Base-by-base conservation (phyloP, 176 grass and related monocot species). In the Avena insularis region DNA sequence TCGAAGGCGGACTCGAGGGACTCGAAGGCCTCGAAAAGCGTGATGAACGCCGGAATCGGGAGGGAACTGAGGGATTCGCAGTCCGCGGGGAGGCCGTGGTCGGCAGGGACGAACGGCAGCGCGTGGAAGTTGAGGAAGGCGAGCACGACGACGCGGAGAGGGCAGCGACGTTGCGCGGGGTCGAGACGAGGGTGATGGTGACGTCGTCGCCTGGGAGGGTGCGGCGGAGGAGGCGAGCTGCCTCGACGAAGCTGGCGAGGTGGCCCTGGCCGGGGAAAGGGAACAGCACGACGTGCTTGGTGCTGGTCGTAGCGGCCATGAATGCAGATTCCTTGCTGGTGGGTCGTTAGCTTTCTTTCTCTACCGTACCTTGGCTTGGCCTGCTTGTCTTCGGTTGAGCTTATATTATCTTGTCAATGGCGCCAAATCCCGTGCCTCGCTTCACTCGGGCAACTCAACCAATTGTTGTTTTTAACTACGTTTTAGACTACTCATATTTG, bases 1-100 rank as follows among this genome's bases (percentile, higher is more conserved):
- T 91, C 84, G 56, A 94, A 94, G 35, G 77, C 83, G 5, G 87
- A 82, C 3, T 61, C 82, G 33, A 94, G 87, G 35, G 87, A 76
- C 57, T 61, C 71, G 23, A 81, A 75, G 15, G 87, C 93, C 9
- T 88, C 21, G 47, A 83, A 81, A 27, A 90, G 72, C 2, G 12
- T 62, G 68, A 90, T 15, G 64, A 88, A 65, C 15, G 67, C 56
- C n/a, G 31, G 16, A 17, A 51, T 12, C 21, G 84, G 87, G 89
- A 94, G 80, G 70, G 55, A 76, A 71, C 23, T 49, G 13, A 36
- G 43, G 49, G 84, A 87, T 60, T 89, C 92, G 13, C 62, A 81
- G 47, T 59, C 53, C 1, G 81, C 38, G 6, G 92, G 92, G 2
- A 94, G 90, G 40, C 82, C 82, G 81, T 91, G 86, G 67, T 82